These are phyloP conservation scores for Hibiscus tridactylites DNA, from an alignment of 345 rosid species.

Conservation along the genomic window DNA sequence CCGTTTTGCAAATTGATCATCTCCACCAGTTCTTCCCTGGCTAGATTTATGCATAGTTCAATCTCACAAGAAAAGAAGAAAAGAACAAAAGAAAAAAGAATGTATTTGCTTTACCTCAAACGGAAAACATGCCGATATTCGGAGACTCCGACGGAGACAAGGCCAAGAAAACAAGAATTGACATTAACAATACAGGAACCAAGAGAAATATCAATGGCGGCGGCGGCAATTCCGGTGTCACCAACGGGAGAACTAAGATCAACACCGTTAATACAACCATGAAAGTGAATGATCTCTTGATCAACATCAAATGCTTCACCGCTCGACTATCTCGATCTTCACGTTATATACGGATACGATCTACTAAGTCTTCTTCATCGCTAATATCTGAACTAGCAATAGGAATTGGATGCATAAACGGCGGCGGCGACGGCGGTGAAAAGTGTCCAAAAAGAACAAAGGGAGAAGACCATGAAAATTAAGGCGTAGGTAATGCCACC, in stretches of 20 bases:
- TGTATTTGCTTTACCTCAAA: not conserved
- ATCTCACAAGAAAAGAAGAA: not conserved
- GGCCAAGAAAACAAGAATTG: constrained; percentile 13
- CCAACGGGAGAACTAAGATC: constrained; percentile 12
- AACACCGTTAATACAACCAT: constrained; percentile 9
- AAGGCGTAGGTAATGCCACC: no score
- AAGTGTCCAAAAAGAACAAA: not conserved
- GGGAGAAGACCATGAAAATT: not conserved
- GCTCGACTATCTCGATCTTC: not conserved
- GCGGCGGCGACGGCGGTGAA: not conserved
- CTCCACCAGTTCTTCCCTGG: not conserved
- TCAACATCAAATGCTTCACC: not conserved
- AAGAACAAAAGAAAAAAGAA: no score
- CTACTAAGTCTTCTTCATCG: not conserved
- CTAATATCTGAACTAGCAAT: not conserved
- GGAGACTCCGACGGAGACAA: constrained; percentile 2
- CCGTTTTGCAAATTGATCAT: no score
- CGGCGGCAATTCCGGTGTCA: constrained; percentile 17
- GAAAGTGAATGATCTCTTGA: not conserved
- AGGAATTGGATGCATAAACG: not conserved
- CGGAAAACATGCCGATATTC: not conserved
- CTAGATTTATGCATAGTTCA: not conserved
- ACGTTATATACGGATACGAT: not conserved
- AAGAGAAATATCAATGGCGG: constrained; percentile 17
- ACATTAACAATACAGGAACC: constrained; percentile 17